Percentiles rank a stretch among this genome's conserved stretches.
phyloP scores from a whole-genome alignment of 495 filamentous ascomycete species.

The Elaphomyces granulatus region DNA sequence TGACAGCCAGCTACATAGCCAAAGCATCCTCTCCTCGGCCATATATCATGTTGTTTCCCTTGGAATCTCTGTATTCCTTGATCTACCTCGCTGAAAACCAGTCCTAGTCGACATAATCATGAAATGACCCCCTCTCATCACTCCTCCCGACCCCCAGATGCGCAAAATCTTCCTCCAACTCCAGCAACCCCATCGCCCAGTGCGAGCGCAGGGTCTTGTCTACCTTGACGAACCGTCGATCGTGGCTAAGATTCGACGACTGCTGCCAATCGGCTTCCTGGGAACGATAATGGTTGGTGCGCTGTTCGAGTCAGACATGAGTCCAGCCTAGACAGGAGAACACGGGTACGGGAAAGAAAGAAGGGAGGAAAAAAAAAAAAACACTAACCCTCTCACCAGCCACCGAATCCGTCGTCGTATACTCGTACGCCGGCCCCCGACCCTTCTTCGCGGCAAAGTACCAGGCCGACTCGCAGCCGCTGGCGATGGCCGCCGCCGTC shows the following conservation, averaged over 20 bases:
- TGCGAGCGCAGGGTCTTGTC: constrained; percentile 26
- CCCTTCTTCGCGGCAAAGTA: constrained; percentile 52
- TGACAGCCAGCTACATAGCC: too few relatives aligned
- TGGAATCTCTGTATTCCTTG: too few relatives aligned
- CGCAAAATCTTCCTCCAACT: constrained; percentile 41
- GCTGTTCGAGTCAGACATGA: constrained; percentile 5
- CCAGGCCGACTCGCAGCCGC: constrained; percentile 78
- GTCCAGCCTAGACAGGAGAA: too few relatives aligned
- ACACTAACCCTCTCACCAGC: constrained; percentile 9
- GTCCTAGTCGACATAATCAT: too few relatives aligned
- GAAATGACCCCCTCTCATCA: too few relatives aligned
- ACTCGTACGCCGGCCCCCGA: constrained; percentile 57
- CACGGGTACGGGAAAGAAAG: too few relatives aligned
- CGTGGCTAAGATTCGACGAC: constrained; percentile 21
- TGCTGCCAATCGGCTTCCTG: constrained; percentile 11
- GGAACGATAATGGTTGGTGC: constrained; percentile 3
- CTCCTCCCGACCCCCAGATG: constrained; percentile 24
- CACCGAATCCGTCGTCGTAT: constrained; percentile 25
- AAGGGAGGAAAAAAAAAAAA: neutral
- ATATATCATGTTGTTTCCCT: too few relatives aligned
- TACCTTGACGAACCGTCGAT: constrained; percentile 38
- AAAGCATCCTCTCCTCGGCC: too few relatives aligned
- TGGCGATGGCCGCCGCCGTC: constrained; percentile 59
- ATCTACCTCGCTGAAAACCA: too few relatives aligned
- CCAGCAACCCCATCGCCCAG: constrained; percentile 47